Evolutionary conservation across 73 alveolate genomes (phyloP).

Genomic region (Stentor coeruleus): DNA sequence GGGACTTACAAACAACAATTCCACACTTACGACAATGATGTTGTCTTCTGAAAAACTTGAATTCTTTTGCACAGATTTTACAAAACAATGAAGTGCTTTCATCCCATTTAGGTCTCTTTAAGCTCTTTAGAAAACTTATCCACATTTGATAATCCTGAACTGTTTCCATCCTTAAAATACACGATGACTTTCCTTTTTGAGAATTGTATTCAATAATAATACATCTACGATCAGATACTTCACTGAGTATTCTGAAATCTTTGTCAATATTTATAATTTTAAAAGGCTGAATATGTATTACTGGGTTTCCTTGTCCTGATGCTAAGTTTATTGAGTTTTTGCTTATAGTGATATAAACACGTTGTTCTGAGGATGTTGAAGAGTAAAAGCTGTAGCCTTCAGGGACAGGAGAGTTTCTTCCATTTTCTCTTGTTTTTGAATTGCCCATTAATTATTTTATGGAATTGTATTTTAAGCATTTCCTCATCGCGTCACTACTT

Average conservation of each 20-base stretch:
- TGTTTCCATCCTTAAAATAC: background rate
- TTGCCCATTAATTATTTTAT: no score
- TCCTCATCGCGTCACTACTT: no score
- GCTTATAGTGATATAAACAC: background rate
- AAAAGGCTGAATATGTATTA: background rate
- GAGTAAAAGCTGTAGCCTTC: no score
- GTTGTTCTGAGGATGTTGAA: background rate
- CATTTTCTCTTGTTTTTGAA: no score
- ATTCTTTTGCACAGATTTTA: constrained; percentile 4
- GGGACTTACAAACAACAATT: constrained; percentile 6
- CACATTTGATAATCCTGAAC: background rate
- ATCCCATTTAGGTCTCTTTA: constrained; percentile 8
- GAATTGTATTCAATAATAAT: background rate
- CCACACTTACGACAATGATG: constrained; percentile 24
- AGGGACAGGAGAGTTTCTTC: no score
- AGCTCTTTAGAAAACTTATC: background rate
- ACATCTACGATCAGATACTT: background rate
- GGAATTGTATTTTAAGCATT: no score
- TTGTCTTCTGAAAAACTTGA: background rate
- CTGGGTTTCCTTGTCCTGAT: background rate
- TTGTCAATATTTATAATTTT: background rate
- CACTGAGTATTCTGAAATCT: background rate
- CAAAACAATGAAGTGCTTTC: background rate
- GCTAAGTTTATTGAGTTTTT: background rate
- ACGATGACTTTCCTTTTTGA: background rate